phyloP scores from a whole-genome alignment of 257 asterid species.

The Osmanthus fragrans region DNA sequence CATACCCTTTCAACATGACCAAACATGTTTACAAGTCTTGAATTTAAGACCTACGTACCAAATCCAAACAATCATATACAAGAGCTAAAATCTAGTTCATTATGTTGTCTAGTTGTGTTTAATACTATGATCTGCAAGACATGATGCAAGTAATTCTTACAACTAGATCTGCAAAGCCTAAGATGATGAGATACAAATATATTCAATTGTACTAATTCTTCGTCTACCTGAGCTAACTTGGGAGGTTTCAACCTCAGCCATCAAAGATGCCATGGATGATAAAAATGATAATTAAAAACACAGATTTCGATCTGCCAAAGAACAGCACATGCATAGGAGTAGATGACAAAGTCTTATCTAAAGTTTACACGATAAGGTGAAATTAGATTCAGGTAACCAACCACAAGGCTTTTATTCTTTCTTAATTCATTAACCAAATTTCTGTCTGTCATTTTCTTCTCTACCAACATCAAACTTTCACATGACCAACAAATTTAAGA shows the following conservation, averaged over 20 bases:
- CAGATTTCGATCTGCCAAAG: not conserved
- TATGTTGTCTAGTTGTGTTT: not conserved
- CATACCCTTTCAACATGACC: too few relatives aligned
- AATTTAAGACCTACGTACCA: not conserved
- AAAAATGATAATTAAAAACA: not conserved
- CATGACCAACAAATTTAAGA: slow-evolving; percentile 11
- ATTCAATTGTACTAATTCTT: not conserved
- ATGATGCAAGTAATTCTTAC: not conserved
- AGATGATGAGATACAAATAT: not conserved
- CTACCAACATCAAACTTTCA: not conserved
- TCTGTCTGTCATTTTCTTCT: slow-evolving; percentile 5
- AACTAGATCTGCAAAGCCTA: not conserved
- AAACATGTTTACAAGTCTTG: too few relatives aligned
- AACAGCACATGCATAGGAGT: not conserved
- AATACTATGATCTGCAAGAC: not conserved
- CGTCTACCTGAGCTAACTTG: not conserved
- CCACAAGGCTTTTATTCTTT: not conserved
- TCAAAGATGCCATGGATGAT: not conserved
- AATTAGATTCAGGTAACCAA: not conserved
- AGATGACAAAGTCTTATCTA: not conserved
- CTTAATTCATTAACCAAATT: slow-evolving; percentile 9
- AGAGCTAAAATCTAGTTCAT: not conserved
- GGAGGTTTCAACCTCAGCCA: too few relatives aligned
- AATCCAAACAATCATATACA: not conserved
- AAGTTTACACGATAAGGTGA: not conserved